Evolutionary conservation across 352 stramenopile genomes (phyloP).

Genomic region (Pythium utonaiense): DNA sequence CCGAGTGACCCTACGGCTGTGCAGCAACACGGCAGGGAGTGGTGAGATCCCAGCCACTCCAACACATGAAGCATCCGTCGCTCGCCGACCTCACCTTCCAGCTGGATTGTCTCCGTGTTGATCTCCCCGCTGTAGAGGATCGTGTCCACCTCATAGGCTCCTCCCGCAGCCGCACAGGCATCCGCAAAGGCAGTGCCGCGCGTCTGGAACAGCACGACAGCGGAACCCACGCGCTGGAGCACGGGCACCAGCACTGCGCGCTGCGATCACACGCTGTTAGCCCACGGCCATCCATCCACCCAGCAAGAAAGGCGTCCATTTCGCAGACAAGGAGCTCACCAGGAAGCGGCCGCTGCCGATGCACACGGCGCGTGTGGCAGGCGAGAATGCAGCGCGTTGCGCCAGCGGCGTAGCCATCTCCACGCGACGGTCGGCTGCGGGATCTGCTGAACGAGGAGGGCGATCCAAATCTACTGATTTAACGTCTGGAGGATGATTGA

Average conservation of each 20-base stretch:
- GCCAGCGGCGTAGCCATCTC: background rate
- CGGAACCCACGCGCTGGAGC: constrained; percentile 27
- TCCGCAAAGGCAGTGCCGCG: constrained; percentile 49
- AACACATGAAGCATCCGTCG: background rate
- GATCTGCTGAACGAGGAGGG: background rate
- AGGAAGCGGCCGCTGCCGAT: constrained; percentile 73
- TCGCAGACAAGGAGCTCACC: constrained; percentile 33
- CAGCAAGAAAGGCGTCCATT: no score
- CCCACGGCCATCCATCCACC: no score
- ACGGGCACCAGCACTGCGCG: constrained; percentile 55
- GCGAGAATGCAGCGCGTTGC: background rate
- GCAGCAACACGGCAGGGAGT: background rate
- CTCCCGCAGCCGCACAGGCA: constrained; percentile 25
- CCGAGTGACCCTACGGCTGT: constrained; percentile 19
- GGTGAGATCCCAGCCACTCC: background rate
- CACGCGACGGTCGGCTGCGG: background rate
- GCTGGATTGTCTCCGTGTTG: constrained; percentile 27
- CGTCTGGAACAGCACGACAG: constrained; percentile 52
- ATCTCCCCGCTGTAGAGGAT: constrained; percentile 43
- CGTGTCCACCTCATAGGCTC: constrained; percentile 59
- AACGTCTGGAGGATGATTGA: background rate
- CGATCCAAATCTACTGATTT: background rate
- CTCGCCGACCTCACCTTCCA: constrained; percentile 16
- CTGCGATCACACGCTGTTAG: no score
- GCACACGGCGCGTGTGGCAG: constrained; percentile 34